phyloP scores from a whole-genome alignment of 805 yeast species.

The Candida sphagnicola region DNA sequence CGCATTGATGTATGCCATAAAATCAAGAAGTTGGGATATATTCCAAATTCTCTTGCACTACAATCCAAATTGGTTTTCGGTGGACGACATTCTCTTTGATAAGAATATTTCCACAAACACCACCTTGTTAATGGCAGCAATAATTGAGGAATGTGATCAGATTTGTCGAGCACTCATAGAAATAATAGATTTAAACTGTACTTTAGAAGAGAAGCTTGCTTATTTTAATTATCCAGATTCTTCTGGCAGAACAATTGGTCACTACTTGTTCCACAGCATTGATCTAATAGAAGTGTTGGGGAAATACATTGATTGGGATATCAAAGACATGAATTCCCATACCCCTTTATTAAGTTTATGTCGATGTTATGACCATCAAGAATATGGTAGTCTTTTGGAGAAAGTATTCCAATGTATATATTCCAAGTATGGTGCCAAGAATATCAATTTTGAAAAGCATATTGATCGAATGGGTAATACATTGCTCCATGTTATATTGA shows the following conservation, averaged over 20 bases:
- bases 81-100: conserved; percentile 69
- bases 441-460: conserved; percentile 56
- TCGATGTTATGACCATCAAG: conserved; percentile 73
- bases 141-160: conserved; percentile 49
- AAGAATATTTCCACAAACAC: conserved; percentile 46
- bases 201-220: conserved; percentile 39
- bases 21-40: conserved; percentile 39
- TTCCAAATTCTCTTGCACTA: conserved; percentile 45
- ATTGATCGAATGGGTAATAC: conserved; percentile 73
- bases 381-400: conserved; percentile 49
- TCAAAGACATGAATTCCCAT: conserved; percentile 59
- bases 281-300: conserved; percentile 54
- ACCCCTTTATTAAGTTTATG: conserved; percentile 77
- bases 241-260: conserved; percentile 63
- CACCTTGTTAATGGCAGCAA: conserved; percentile 57
- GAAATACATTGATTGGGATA: conserved; percentile 60
- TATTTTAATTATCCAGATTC: conserved; percentile 53
- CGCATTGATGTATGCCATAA: conserved; percentile 58
- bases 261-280: conserved; percentile 60
- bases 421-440: conserved; percentile 34
- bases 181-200: conserved; percentile 38
- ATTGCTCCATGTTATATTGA: conserved; percentile 64
- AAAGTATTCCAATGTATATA: conserved; percentile 43
- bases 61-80: conserved; percentile 47
- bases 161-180: conserved; percentile 43